Evolutionary conservation across 2,329 filamentous ascomycete genomes (phyloP), one percentile per base, ranked within the genome.

Genomic region (Nemania abortiva): DNA sequence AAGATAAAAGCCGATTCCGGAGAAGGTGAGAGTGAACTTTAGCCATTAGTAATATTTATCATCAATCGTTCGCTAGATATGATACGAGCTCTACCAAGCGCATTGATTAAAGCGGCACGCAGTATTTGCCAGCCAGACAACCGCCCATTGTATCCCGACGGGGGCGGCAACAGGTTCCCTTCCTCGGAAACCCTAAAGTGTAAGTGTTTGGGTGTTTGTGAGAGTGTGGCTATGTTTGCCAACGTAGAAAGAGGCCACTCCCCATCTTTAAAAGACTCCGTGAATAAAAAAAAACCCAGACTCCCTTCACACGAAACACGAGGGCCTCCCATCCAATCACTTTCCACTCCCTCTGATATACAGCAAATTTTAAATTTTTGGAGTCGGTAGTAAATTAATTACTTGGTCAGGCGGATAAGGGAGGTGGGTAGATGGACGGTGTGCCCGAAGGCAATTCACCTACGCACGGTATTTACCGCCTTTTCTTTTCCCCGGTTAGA

Each of bases 31-130:
- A 54, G 13, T 49, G 13, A 20, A 20, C 11, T 62, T 20, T 52
- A 13, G 31, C 37, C 20, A 65, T 50, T 60, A 68, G 60, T 61
- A 68, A 55, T 70, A 61, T 64, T 53, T 62, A 29, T 54, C 45
- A 53, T 53, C 29, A 62, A 60, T 67, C 56, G 29, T 58, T 64
- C 50, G 42, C 53, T 49, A 53, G 55, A 56, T 39, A 60, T 37
- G 42, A 39, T 39, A 56, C 6, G 47, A 2, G 18, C 61, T 58
- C 37, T 52, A 50, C 47, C 29, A 53, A 27, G 22, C 42, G 42
- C 42, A 56, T 59, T 24, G 20, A 55, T 61, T 57, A 60, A 27
- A 56, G 47, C 10, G 42, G 52, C 54, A 58, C 18, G 13, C 11
- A 61, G 18, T 29, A 55, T 27, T n/a, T 45, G 56, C 50, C 34